phyloP scores from a whole-genome alignment of 2,329 filamentous ascomycete species.

The Fusarium hainanense region DNA sequence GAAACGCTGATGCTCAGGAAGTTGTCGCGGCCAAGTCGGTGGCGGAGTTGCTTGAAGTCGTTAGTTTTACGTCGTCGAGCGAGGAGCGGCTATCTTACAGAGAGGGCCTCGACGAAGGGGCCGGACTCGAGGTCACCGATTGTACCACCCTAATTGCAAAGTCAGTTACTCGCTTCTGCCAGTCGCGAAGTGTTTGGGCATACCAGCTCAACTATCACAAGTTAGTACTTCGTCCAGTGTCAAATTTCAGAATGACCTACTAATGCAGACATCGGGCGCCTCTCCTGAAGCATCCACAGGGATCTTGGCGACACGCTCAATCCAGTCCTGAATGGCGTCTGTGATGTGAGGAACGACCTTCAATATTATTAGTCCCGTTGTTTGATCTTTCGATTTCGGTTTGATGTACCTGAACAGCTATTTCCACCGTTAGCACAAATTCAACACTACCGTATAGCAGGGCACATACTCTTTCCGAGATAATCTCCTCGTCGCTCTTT shows the following conservation, averaged over 20 bases:
- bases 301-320: constrained; percentile 84
- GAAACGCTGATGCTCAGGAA: constrained; percentile 92
- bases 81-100: constrained; percentile 41
- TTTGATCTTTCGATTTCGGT: neutral
- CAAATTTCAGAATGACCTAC: constrained; percentile 58
- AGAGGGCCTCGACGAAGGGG: constrained; percentile 88
- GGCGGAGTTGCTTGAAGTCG: constrained; percentile 68
- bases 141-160: constrained; percentile 63
- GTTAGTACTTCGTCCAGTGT: constrained; percentile 3
- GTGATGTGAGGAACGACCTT: constrained; percentile 84
- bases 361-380: neutral
- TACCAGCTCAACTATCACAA: constrained; percentile 25
- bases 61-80: neutral
- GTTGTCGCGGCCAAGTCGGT: constrained; percentile 78
- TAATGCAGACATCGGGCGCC: constrained; percentile 92
- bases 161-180: neutral
- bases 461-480: constrained; percentile 27
- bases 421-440: constrained; percentile 1
- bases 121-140: constrained; percentile 86
- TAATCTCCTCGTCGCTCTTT: constrained; percentile 70
- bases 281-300: constrained; percentile 87
- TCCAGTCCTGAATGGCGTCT: constrained; percentile 86
- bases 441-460: neutral
- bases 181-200: neutral
- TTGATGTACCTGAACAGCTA: constrained; percentile 29